Base-by-base conservation (phyloP, 768 basidiomycete genomes). In the Leccinum aurantiacum region DNA sequence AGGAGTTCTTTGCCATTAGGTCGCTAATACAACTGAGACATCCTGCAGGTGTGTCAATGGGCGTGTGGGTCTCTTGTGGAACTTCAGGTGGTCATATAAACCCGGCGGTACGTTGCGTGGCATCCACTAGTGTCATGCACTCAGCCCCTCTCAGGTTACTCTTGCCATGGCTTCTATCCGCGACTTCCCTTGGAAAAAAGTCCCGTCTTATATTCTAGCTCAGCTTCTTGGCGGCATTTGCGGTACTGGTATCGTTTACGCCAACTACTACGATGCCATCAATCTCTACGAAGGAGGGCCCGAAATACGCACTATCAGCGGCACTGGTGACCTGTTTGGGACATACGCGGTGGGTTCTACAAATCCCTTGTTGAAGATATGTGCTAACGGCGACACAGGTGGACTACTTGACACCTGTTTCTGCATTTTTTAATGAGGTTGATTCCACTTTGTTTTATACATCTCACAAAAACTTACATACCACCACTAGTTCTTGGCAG, bases 141-240 rank as follows among this genome's bases (percentile, higher is more conserved):
- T 66, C n/a, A 69, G 19, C 37, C 27, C 44, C 19, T 6, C 5
- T 31, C 22, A 88, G 86, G 79, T 92, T 25, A 93, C 91, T 17
- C 72, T 93, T 54, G 80, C 84, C 15, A 67, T 91, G 48, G 89
- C 88, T 4, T 77, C 83, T 3, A 84, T 85, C 71, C 84, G 91
- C 62, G 80, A 79, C 51, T 92, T 93, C 72, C 89, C 91, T 1
- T 89, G 89, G 87, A 80, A 79, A 65, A 93, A 93, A 69, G 91
- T 91, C 0, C 91, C 91, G 0, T 79, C 63, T 22, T 91, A 85
- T 70, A 81, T 89, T 48, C 66, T 84, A 52, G 81, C 86, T 0
- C 89, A 90, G 69, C 59, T 87, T 17, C 69, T 89, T 54, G 89
- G 88, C 17, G 87, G 74, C 3, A 64, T 87, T 31, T 77, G 80